Percentiles rank a stretch among this genome's conserved stretches.
Evolutionary conservation across 75 land plant genomes (phyloP).

Genomic region (Selaginella tamariscina): DNA sequence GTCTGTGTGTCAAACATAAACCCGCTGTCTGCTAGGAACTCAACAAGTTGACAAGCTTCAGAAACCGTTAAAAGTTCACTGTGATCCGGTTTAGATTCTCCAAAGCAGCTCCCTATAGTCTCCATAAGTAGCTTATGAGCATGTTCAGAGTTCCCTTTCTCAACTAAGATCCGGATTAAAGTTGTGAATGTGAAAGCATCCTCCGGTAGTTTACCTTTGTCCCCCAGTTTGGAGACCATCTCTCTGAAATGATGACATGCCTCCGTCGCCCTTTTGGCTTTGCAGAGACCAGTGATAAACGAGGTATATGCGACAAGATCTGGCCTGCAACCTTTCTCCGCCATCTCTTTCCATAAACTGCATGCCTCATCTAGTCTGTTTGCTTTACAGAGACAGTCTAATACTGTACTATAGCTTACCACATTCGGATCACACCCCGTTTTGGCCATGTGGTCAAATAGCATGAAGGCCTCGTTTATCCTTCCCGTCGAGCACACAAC

Average conservation of each 20-base stretch:
- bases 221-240: not conserved
- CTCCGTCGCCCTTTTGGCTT: not conserved
- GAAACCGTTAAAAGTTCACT: not conserved
- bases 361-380: not conserved
- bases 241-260: not conserved
- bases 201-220: too few relatives aligned
- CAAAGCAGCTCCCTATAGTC: not conserved
- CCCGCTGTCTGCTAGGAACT: not conserved
- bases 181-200: not conserved
- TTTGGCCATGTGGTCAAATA: constrained; percentile 1
- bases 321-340: constrained; percentile 1
- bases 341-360: not conserved
- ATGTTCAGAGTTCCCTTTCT: not conserved
- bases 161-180: not conserved
- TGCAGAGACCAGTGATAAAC: constrained; percentile 4
- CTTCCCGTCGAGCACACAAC: not conserved
- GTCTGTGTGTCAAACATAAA: not conserved
- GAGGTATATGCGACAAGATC: not conserved
- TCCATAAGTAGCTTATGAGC: not conserved
- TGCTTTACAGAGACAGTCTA: constrained; percentile 4
- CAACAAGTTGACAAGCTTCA: not conserved
- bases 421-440: not conserved
- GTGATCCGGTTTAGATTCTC: not conserved
- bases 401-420: not conserved
- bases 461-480: constrained; percentile 3